Evolutionary conservation across 1,284 basidiomycete species (phyloP), one percentile per base, ranked within the genome.

Genomic region (Albatrellus sp.): DNA sequence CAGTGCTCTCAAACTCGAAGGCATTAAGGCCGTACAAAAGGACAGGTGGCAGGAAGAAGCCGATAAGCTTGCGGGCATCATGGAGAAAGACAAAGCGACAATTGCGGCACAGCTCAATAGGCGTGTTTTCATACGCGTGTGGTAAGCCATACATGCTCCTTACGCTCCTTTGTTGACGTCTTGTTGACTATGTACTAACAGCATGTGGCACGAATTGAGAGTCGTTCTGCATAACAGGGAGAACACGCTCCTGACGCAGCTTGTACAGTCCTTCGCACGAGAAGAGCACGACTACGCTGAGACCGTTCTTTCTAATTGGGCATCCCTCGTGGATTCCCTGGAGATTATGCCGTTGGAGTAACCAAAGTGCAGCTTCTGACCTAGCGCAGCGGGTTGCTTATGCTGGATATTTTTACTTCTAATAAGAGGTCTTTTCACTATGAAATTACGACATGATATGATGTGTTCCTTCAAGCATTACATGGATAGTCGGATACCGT

Each of bases 201-300:
- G 90, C 52, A 76, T 93, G 74, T 94, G 90, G 90, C 86, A 92
- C 54, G 90, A 94, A 60, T 68, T 93, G 12, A 77, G 86, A 11
- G 83, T 91, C 2, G 80, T 93, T 24, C 65, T 91, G 42, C 90
- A 93, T 60, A 90, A 91, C 55, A 68, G 85, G 36, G 90, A 93
- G 64, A 88, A 90, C 50, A 72, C 83, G 0, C 70, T 91, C 30
- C 62, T 90, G n/a, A 83, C 83, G 0, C 69, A 81, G 45, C 67
- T 81, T 1, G 77, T 82, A 49, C 78, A 87, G 55, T 65, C 66
- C 0, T 86, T 90, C 60, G 78, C 78, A 2, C 66, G 69, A 38
- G 84, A 87, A 46, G 86, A 90, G 56, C 71, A 72, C 40, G 70
- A 70, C 29, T 88, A 78, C 53, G 62, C 75, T 1, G 74, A 80